These are phyloP conservation scores for Emergomyces africanus DNA, from an alignment of 2,329 filamentous ascomycete species.

Conservation along the genomic window DNA sequence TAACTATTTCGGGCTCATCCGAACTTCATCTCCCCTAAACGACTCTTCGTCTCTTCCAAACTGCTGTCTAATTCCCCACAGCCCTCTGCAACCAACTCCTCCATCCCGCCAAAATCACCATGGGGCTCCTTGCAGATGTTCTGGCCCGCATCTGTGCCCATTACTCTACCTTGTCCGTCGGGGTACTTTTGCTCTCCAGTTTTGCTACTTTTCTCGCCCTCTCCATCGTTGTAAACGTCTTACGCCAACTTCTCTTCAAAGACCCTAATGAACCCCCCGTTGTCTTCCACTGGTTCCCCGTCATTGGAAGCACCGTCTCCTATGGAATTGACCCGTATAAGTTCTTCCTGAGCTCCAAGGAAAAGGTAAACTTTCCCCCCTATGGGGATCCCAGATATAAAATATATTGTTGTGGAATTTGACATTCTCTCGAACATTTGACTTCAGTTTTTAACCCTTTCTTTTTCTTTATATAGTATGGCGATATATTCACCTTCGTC, in stretches of 20 bases:
- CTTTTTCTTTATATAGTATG: slow-evolving; percentile 45
- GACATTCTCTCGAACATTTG: neutral
- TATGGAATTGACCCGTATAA: slow-evolving; percentile 77
- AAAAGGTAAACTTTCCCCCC: slow-evolving; percentile 48
- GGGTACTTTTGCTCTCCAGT: slow-evolving; percentile 33
- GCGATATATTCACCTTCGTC: slow-evolving; percentile 81
- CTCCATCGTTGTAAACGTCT: slow-evolving; percentile 63
- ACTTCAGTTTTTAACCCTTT: neutral
- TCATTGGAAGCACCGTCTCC: slow-evolving; percentile 80
- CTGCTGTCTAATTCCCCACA: neutral
- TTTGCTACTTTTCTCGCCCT: slow-evolving; percentile 38
- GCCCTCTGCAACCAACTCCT: neutral
- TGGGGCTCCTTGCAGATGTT: slow-evolving; percentile 41
- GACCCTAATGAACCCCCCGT: slow-evolving; percentile 65
- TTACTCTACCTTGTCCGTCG: slow-evolving; percentile 35
- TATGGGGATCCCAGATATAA: slow-evolving; percentile 11
- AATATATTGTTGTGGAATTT: neutral
- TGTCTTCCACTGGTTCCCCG: slow-evolving; percentile 52
- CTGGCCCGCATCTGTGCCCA: slow-evolving; percentile 33
- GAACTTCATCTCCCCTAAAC: neutral
- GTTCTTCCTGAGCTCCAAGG: slow-evolving; percentile 52
- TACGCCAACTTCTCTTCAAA: slow-evolving; percentile 66
- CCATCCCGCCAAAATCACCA: slow-evolving; percentile 15
- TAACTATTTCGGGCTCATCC: neutral
- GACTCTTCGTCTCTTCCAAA: neutral